Conservation (phyloP, 805 yeast genomes). For the Sugiyamaella americana region DNA sequence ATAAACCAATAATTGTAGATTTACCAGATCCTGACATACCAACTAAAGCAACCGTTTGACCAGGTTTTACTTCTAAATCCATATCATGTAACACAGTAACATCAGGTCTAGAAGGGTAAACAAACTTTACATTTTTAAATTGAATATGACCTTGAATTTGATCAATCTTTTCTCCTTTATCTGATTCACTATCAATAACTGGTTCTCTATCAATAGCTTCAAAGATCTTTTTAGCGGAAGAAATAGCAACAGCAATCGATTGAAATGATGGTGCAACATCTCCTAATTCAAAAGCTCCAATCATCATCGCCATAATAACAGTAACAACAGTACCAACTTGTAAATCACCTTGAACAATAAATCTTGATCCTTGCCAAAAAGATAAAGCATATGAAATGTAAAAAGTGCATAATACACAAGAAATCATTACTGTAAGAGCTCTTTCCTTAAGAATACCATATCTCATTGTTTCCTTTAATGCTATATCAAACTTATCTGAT, state of each 20-base stretch:
- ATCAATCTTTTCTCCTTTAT: constrained; percentile 16
- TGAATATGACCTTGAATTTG: constrained; percentile 54
- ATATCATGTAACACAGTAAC: constrained; percentile 76
- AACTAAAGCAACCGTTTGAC: constrained; percentile 84
- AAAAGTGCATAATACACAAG: constrained; percentile 31
- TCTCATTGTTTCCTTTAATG: constrained; percentile 25
- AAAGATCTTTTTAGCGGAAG: constrained; percentile 36
- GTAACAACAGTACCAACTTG: constrained; percentile 33
- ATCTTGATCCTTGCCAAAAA: constrained; percentile 40
- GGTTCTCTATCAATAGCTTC: constrained; percentile 41
- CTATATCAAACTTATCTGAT: constrained; percentile 28
- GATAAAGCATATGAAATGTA: constrained; percentile 37
- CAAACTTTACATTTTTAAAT: constrained; percentile 80
- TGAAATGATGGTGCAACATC: constrained; percentile 37
- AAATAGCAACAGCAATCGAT: constrained; percentile 35
- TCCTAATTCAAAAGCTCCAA: constrained; percentile 39
- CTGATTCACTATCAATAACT: constrained; percentile 32
- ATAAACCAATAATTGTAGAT: constrained; percentile 75
- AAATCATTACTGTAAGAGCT: constrained; percentile 32
- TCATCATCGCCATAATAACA: constrained; percentile 35
- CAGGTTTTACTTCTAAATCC: constrained; percentile 73
- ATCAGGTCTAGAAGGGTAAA: constrained; percentile 71
- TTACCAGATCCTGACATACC: constrained; percentile 96
- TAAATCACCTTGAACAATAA: constrained; percentile 30
- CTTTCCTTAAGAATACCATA: constrained; percentile 27